phyloP scores from a whole-genome alignment of 768 basidiomycete species.

The Fistulinella prunicolor region DNA sequence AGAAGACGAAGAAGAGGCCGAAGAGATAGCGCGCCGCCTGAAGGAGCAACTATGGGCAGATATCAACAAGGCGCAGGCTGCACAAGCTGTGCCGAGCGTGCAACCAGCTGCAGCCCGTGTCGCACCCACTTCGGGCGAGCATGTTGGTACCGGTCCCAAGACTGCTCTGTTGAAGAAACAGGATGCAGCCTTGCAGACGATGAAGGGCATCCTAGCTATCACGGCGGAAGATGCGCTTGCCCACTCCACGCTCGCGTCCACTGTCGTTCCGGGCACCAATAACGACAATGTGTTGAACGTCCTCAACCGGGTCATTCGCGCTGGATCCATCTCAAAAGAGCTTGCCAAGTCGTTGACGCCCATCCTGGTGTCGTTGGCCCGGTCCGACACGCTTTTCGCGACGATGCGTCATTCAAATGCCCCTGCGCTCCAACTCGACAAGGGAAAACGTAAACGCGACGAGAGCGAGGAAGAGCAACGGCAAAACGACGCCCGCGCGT shows the following conservation, averaged over 20 bases:
- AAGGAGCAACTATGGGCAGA: constrained; percentile 80
- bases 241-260: constrained; percentile 48
- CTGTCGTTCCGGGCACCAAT: constrained; percentile 45
- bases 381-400: constrained; percentile 64
- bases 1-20: constrained; percentile 56
- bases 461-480: constrained; percentile 37
- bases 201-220: constrained; percentile 58
- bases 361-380: constrained; percentile 60
- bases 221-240: constrained; percentile 57
- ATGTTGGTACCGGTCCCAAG: constrained; percentile 11
- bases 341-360: constrained; percentile 58
- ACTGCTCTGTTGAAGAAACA: constrained; percentile 40
- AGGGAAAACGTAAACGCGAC: constrained; percentile 75
- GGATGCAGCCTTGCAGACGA: constrained; percentile 61
- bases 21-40: constrained; percentile 68
- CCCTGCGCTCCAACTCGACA: constrained; percentile 58
- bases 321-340: constrained; percentile 49
- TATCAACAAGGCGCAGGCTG: constrained; percentile 60
- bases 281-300: constrained; percentile 52
- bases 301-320: constrained; percentile 46
- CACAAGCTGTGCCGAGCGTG: constrained; percentile 27
- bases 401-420: constrained; percentile 62
- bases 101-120: constrained; percentile 3
- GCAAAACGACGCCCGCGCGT: constrained; percentile 26
- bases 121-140: constrained; percentile 3